A percentile compares a stretch with the other conserved stretches of the same genome.
Conservation (phyloP, 805 yeast genomes). For the Scheffersomyces lignosus region DNA sequence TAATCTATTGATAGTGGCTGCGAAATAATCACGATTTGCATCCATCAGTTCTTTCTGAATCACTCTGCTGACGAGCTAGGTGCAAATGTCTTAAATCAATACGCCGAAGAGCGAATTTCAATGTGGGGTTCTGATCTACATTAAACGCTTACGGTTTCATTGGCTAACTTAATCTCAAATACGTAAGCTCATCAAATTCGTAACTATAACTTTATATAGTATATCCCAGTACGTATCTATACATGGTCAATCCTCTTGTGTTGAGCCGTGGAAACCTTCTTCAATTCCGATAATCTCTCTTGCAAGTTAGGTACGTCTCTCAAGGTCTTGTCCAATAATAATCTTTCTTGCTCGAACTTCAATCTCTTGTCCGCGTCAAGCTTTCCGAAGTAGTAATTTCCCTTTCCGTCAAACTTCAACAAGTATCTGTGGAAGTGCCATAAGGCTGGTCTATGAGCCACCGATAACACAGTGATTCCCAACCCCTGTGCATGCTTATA, state of each 20-base stretch:
- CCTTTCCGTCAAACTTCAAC: slow-evolving; percentile 84
- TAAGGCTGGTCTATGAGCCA: slow-evolving; percentile 87
- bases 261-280: slow-evolving; percentile 49
- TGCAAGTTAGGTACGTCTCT: slow-evolving; percentile 69
- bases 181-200: no score
- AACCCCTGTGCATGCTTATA: slow-evolving; percentile 76
- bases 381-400: slow-evolving; percentile 58
- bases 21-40: no score
- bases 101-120: no score
- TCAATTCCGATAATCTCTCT: slow-evolving; percentile 65
- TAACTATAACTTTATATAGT: no score
- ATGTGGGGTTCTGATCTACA: no score
- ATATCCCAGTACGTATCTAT: no score
- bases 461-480: slow-evolving; percentile 82
- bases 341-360: slow-evolving; percentile 73
- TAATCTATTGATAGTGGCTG: no score
- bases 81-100: no score
- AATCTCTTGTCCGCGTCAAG: slow-evolving; percentile 76
- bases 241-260: slow-evolving; percentile 18
- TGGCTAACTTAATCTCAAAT: no score
- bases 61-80: no score
- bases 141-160: no score
- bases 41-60: no score
- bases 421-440: slow-evolving; percentile 90
- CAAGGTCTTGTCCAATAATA: slow-evolving; percentile 64